phyloP scores from a whole-genome alignment of 805 yeast genomes.

The Wickerhamiella allomyrinae region DNA sequence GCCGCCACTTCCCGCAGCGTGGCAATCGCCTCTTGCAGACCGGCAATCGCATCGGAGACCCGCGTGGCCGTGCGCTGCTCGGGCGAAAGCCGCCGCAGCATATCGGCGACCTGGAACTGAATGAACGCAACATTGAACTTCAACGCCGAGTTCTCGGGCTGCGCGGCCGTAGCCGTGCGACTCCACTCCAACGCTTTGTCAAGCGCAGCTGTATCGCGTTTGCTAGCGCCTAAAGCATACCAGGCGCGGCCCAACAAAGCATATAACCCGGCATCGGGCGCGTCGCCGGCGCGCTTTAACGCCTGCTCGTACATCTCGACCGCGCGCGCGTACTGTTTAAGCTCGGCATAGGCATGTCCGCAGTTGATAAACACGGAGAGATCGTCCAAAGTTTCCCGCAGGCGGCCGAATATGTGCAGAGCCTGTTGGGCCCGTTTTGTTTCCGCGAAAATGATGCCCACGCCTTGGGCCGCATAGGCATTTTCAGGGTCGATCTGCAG shows the following conservation, averaged over 20 bases:
- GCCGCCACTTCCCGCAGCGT: slow-evolving; percentile 46
- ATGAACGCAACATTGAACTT: slow-evolving; percentile 73
- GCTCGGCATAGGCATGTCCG: slow-evolving; percentile 76
- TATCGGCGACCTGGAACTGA: slow-evolving; percentile 77
- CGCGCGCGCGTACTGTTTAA: slow-evolving; percentile 71
- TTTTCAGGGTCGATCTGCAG: slow-evolving; percentile 68
- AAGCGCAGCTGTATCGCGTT: slow-evolving; percentile 47
- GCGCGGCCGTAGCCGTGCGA: slow-evolving; percentile 36
- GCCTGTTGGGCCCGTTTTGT: slow-evolving; percentile 56
- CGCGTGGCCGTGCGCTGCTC: slow-evolving; percentile 49
- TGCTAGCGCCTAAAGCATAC: slow-evolving; percentile 62
- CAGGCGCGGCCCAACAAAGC: slow-evolving; percentile 78
- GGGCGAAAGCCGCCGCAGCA: slow-evolving; percentile 45
- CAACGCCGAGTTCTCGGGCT: slow-evolving; percentile 32
- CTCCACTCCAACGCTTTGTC: slow-evolving; percentile 50
- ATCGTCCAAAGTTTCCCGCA: slow-evolving; percentile 79
- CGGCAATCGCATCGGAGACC: slow-evolving; percentile 40
- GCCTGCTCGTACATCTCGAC: slow-evolving; percentile 81
- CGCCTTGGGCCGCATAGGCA: slow-evolving; percentile 95
- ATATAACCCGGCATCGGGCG: slow-evolving; percentile 49
- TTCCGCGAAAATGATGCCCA: slow-evolving; percentile 86
- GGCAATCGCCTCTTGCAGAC: slow-evolving; percentile 47
- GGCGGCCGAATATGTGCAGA: slow-evolving; percentile 70
- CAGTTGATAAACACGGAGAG: slow-evolving; percentile 69
- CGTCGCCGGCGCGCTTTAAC: slow-evolving; percentile 41